Evolutionary conservation across 148 eudicot genomes (phyloP), one percentile per base, ranked within the genome.

Genomic region (Polygonum aviculare): DNA sequence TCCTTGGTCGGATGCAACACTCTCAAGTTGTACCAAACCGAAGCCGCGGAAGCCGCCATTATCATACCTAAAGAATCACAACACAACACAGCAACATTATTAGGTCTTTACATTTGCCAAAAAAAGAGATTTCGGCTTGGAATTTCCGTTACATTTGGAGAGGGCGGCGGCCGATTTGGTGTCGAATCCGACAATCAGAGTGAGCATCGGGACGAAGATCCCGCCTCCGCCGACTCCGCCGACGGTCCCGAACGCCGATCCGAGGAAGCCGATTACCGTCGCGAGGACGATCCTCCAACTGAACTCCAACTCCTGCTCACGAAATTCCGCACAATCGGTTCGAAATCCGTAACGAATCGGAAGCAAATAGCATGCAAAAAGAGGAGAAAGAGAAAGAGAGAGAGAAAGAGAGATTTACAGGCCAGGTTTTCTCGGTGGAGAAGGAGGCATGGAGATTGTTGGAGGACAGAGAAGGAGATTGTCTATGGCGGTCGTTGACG

Each of bases 181-280:
- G 77, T 96, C 99, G 78, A 96, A 96, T 2, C 98, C 98, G 74
- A 96, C 85, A 72, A 96, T 79, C 73, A 96, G 82, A 44, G 89
- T 91, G 57, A 96, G 93, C 98, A 90, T 90, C 0, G 99, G 99
- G 62, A 93, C 98, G 74, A 96, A 96, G 80, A 96, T 93, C 72
- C 99, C 99, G 16, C 99, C 98, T 5, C 98, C 98, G 38, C 98
- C 98, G 69, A 94, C 95, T 0, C 98, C 98, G 49, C 98, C 98
- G 16, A 96, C 99, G 0, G 99, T 96, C 52, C 99, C 99, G 76
- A 86, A 93, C 0, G 97, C 98, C 12, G 99, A 96, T 10, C 99
- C 99, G 82, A 88, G 80, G 72, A 96, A 96, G 16, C 93, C 99
- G 35, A 96, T 90, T 39, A 89, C 51, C 0, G 93, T 89, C 5